Percentiles rank a stretch among this genome's conserved stretches.
Evolutionary conservation across 73 alveolate genomes (phyloP).

Genomic region (Stentor coeruleus): DNA sequence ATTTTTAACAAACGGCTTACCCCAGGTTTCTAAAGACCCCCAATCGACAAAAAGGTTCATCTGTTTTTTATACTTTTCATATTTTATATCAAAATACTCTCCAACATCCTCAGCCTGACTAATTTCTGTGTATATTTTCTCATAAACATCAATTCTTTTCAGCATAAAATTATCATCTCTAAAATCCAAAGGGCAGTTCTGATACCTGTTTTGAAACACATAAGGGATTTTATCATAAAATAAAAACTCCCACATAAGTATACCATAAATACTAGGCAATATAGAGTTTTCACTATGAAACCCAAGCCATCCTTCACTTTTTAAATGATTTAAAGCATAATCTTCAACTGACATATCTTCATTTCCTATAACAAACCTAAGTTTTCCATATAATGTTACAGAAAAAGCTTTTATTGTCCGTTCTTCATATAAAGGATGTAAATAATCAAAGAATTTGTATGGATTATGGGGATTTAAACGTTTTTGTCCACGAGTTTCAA

Average conservation of each 20-base stretch:
- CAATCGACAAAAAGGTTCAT: constrained; percentile 77
- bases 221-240: constrained; percentile 69
- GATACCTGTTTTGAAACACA: constrained; percentile 78
- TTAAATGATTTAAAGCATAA: constrained; percentile 72
- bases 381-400: not conserved
- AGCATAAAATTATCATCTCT: constrained; percentile 64
- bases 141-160: constrained; percentile 62
- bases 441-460: not conserved
- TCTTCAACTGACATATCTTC: constrained; percentile 67
- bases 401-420: not conserved
- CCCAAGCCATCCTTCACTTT: constrained; percentile 67
- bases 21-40: constrained; percentile 51
- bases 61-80: constrained; percentile 66
- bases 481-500: not conserved
- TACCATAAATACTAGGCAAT: constrained; percentile 60
- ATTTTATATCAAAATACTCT: constrained; percentile 40
- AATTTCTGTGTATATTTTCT: constrained; percentile 29
- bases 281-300: constrained; percentile 81
- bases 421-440: constrained; percentile 13
- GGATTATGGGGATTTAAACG: not conserved
- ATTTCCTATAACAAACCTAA: not conserved
- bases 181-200: constrained; percentile 81
- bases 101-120: constrained; percentile 46
- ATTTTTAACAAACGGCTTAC: constrained; percentile 32
- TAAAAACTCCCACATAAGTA: constrained; percentile 81